Evolutionary conservation across 1,139 yeast genomes (phyloP).

Genomic region (Suhomyces panamericanus): DNA sequence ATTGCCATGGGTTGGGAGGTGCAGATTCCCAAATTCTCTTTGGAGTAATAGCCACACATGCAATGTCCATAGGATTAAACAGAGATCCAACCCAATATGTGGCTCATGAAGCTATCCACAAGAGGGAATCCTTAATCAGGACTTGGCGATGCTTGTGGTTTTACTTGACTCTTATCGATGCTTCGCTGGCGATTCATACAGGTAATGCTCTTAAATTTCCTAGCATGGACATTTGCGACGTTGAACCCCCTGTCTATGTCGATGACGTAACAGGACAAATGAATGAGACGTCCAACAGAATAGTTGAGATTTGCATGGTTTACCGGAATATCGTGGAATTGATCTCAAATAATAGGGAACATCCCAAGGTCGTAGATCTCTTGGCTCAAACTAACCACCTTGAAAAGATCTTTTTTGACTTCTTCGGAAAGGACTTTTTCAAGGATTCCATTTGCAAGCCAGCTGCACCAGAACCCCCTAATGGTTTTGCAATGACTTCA

Average conservation of each 20-base stretch:
- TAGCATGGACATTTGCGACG: constrained; percentile 35
- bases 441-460: constrained; percentile 42
- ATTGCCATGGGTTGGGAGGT: constrained; percentile 47
- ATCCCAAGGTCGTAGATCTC: constrained; percentile 41
- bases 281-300: constrained; percentile 16
- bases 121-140: constrained; percentile 27
- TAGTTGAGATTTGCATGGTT: constrained; percentile 24
- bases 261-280: constrained; percentile 22
- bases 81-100: constrained; percentile 41
- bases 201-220: constrained; percentile 35
- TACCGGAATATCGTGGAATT: constrained; percentile 35
- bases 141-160: constrained; percentile 46
- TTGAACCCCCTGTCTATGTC: constrained; percentile 25
- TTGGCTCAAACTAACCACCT: constrained; percentile 39
- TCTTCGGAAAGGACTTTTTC: constrained; percentile 48
- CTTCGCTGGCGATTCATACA: constrained; percentile 34
- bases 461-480: constrained; percentile 19
- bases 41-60: constrained; percentile 42
- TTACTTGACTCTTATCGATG: constrained; percentile 33
- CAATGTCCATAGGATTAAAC: constrained; percentile 45
- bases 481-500: constrained; percentile 19
- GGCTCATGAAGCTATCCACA: constrained; percentile 33
- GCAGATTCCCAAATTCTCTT: constrained; percentile 43
- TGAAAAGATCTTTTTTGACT: constrained; percentile 38
- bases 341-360: constrained; percentile 30